A percentile compares a stretch with the other conserved stretches of the same genome.
Conservation (phyloP, 257 asterid genomes). For the Oldenlandia corymbosa region DNA sequence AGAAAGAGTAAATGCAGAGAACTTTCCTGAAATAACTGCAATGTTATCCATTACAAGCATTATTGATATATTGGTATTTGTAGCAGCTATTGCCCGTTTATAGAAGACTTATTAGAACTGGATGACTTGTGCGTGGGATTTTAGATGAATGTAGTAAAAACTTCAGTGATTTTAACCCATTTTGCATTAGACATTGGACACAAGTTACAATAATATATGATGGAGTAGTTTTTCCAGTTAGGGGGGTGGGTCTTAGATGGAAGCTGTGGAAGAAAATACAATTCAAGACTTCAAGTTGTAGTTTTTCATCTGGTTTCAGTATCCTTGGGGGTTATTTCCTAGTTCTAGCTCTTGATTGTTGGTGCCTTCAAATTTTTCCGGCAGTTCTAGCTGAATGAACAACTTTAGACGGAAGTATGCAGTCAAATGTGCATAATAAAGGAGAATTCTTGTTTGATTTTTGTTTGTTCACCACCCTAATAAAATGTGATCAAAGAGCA, state of each 20-base stretch:
- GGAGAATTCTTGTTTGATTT: not conserved
- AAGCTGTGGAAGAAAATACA: not conserved
- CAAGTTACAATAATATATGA: not conserved
- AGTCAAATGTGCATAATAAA: not conserved
- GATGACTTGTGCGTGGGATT: not conserved
- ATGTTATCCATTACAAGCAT: too few relatives aligned
- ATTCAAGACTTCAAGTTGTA: not conserved
- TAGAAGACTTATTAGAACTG: not conserved
- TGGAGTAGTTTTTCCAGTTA: not conserved
- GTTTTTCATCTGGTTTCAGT: not conserved
- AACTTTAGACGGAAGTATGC: not conserved
- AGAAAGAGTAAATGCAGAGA: too few relatives aligned
- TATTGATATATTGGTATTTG: too few relatives aligned
- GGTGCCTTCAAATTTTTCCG: not conserved
- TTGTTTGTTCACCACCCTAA: not conserved
- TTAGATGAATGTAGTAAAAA: not conserved
- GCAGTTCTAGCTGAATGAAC: not conserved
- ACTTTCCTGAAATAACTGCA: too few relatives aligned
- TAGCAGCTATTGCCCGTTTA: too few relatives aligned
- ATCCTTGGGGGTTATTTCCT: not conserved
- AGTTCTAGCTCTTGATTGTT: not conserved
- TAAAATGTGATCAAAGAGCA: not conserved
- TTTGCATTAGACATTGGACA: not conserved
- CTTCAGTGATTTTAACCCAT: not conserved
- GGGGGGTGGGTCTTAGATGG: not conserved